These are phyloP conservation scores for Talaromyces ruber DNA, from an alignment of 495 filamentous ascomycete genomes.

Conservation along the genomic window DNA sequence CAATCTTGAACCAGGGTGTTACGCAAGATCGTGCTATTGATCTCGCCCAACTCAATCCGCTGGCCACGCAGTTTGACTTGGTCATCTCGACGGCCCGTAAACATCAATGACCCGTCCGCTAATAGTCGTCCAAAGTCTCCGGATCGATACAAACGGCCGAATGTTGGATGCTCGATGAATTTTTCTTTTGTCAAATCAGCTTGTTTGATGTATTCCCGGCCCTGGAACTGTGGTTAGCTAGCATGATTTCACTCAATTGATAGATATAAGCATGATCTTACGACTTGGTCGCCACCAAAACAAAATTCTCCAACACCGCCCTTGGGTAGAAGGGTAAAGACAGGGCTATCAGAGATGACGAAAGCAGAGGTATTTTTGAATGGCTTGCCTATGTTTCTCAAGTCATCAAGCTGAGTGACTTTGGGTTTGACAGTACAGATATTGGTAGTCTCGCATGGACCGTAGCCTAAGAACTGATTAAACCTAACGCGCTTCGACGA, in stretches of 20 bases:
- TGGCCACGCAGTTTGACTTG: slow-evolving; percentile 64
- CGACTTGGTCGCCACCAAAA: slow-evolving; percentile 75
- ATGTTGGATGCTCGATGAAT: slow-evolving; percentile 56
- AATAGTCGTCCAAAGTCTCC: slow-evolving; percentile 67
- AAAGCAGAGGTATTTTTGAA: slow-evolving; percentile 66
- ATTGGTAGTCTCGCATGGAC: slow-evolving; percentile 64
- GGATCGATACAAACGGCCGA: slow-evolving; percentile 61
- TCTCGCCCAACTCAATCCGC: slow-evolving; percentile 57
- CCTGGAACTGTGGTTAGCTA: slow-evolving; percentile 9
- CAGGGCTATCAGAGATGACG: slow-evolving; percentile 38
- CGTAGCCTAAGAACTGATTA: slow-evolving; percentile 44
- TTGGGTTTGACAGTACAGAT: slow-evolving; percentile 56
- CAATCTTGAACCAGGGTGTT: slow-evolving; percentile 38
- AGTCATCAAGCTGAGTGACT: slow-evolving; percentile 29
- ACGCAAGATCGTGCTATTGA: slow-evolving; percentile 46
- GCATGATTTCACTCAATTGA: background rate
- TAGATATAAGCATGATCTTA: slow-evolving; percentile 9
- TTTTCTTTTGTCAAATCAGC: slow-evolving; percentile 44
- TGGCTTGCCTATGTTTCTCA: slow-evolving; percentile 55
- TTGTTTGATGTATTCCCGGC: slow-evolving; percentile 56
- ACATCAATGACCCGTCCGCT: slow-evolving; percentile 55
- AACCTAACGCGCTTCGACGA: background rate
- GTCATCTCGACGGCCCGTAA: slow-evolving; percentile 51
- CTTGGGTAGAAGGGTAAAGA: slow-evolving; percentile 41
- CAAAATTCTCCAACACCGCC: slow-evolving; percentile 74